These are phyloP conservation scores for Botrytis tulipae DNA, from an alignment of 2,329 filamentous ascomycete genomes.

Conservation along the genomic window DNA sequence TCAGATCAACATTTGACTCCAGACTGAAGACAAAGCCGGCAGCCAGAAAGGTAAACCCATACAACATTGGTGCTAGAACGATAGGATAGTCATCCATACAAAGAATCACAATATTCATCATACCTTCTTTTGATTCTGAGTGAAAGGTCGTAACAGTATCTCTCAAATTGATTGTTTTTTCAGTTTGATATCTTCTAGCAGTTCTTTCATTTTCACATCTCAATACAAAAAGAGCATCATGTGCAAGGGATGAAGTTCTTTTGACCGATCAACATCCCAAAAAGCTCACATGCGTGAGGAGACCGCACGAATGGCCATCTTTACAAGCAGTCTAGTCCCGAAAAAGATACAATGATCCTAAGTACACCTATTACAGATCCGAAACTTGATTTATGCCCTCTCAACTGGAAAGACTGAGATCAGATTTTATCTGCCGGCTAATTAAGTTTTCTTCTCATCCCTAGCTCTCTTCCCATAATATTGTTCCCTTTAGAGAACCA, in stretches of 20 bases:
- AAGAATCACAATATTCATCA: background rate
- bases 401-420: background rate
- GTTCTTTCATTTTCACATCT: background rate
- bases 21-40: background rate
- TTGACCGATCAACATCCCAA: background rate
- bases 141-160: background rate
- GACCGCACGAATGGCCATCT: background rate
- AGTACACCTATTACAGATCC: background rate
- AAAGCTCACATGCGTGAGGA: conserved; percentile 2
- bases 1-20: background rate
- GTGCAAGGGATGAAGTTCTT: background rate
- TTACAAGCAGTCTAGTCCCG: background rate
- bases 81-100: background rate
- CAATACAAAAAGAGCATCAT: conserved; percentile 6
- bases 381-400: background rate
- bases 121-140: background rate
- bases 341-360: background rate
- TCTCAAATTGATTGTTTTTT: background rate
- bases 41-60: background rate
- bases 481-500: conserved; percentile 23
- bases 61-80: background rate
- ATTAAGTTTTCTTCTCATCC: conserved; percentile 24
- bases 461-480: conserved; percentile 27
- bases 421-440: conserved; percentile 18
- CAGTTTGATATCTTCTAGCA: background rate